Evolutionary conservation across 1,284 basidiomycete species (phyloP), one percentile per base, ranked within the genome.

Genomic region (Chondrostereum purpureum): DNA sequence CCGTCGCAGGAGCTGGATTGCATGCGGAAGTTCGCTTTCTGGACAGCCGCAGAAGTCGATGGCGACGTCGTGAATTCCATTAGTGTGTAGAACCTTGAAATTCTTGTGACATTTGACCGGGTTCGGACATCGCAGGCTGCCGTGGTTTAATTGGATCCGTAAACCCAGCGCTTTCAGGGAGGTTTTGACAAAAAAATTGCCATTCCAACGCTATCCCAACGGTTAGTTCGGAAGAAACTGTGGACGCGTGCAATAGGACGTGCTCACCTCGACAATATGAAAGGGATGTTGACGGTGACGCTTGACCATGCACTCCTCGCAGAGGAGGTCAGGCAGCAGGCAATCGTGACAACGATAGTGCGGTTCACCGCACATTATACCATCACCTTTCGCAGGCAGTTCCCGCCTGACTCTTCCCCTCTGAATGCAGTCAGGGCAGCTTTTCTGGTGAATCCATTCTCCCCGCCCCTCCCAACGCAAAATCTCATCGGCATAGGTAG

Each of bases 11-110:
- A 47, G 42, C 33, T 47, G 42, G n/a, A n/a, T n/a, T n/a, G n/a
- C n/a, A n/a, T n/a, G n/a, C n/a, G n/a, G n/a, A n/a, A n/a, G n/a
- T n/a, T n/a, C 39, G 3, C 13, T 13, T 4, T 2, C 19, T 3
- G 21, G 3, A 50, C 66, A 69, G 0, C 49, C 54, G 42, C 66
- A 69, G 46, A 57, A 66, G 35, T 62, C 48, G 2, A 69, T 20
- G 1, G 42, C 45, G 4, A 67, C 54, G 1, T 54, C 24, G 38
- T 65, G 63, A n/a, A 68, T 50, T 0, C 65, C 64, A 27, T 55
- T 58, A 4, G 46, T 50, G 45, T 67, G 52, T 6, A 69, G 37
- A 3, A 66, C 52, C 1, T 57, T 46, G 39, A 68, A 64, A 22
- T 17, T 27, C 12, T 56, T 48, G 17, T 39, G 35, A 31, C 52